Evolutionary conservation across 2,329 filamentous ascomycete species (phyloP).

Genomic region (Plenodomus tracheiphilus): DNA sequence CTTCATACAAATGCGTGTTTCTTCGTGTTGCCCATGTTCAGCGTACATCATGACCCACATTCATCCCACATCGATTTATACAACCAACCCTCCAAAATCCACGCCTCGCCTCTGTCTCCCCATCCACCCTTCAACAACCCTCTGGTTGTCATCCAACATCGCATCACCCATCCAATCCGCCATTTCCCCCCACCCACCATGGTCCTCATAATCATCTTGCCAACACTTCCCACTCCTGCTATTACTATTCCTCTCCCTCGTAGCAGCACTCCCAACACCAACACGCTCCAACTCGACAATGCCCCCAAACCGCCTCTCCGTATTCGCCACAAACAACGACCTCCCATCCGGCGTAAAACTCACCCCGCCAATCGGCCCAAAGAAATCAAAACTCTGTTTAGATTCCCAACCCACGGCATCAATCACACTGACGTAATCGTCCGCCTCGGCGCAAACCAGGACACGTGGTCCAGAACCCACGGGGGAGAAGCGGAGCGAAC

Average conservation of each 20-base stretch:
- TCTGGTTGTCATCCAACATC: slow-evolving; percentile 14
- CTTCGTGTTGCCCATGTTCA: too few relatives aligned
- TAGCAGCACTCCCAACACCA: slow-evolving; percentile 24
- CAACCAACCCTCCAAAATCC: not conserved
- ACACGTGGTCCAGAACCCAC: slow-evolving; percentile 67
- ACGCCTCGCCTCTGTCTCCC: not conserved
- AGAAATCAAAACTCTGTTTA: slow-evolving; percentile 73
- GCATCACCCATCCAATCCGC: slow-evolving; percentile 10
- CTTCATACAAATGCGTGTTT: too few relatives aligned
- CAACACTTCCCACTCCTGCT: too few relatives aligned
- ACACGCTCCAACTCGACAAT: slow-evolving; percentile 63
- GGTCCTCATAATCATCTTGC: not conserved
- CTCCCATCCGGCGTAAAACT: slow-evolving; percentile 68
- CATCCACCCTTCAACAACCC: slow-evolving; percentile 1
- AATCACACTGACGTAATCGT: slow-evolving; percentile 72
- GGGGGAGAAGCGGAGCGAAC: slow-evolving; percentile 73
- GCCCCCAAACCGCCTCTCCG: slow-evolving; percentile 68
- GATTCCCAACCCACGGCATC: slow-evolving; percentile 65
- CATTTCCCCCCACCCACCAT: not conserved
- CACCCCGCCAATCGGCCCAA: slow-evolving; percentile 74
- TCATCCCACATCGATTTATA: too few relatives aligned
- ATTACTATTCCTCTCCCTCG: too few relatives aligned
- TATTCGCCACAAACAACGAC: slow-evolving; percentile 69
- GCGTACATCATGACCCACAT: too few relatives aligned
- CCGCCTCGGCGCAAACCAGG: slow-evolving; percentile 74